Conservation (phyloP, 2,329 filamentous ascomycete species). For the Alternaria alternata region DNA sequence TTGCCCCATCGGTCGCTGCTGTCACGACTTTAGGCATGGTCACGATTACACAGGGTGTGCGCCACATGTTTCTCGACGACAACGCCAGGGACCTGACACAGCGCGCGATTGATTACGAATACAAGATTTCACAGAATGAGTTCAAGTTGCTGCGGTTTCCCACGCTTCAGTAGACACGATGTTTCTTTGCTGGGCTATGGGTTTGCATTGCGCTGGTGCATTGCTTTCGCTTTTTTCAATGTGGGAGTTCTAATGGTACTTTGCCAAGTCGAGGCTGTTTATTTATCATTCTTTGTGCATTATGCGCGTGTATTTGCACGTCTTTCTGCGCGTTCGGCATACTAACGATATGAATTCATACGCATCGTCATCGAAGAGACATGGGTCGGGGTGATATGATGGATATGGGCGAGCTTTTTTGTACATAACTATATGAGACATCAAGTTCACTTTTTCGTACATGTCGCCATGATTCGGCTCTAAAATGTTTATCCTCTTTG, state of each 20-base stretch:
- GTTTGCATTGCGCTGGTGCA: constrained; percentile 47
- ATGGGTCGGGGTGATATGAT: constrained; percentile 11
- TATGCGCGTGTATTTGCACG: constrained; percentile 4
- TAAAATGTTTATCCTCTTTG: neutral
- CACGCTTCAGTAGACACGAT: constrained; percentile 23
- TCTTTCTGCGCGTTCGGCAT: constrained; percentile 14
- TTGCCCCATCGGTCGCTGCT: constrained; percentile 12
- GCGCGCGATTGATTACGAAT: constrained; percentile 11
- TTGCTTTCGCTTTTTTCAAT: constrained; percentile 35
- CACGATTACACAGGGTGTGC: constrained; percentile 3
- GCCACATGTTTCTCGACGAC: constrained; percentile 3
- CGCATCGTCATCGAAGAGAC: constrained; percentile 18
- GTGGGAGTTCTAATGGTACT: constrained; percentile 16
- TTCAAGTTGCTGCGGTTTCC: constrained; percentile 12
- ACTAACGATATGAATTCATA: constrained; percentile 13
- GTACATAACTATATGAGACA: constrained; percentile 21
- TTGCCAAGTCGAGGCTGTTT: constrained; percentile 16
- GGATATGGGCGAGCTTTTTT: constrained; percentile 17
- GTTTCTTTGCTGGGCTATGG: constrained; percentile 28
- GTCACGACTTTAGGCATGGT: constrained; percentile 12
- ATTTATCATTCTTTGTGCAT: constrained; percentile 17
- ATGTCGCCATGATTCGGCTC: neutral
- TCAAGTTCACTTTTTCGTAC: neutral
- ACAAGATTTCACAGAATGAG: constrained; percentile 20
- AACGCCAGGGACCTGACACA: constrained; percentile 3